These are phyloP conservation scores for Aethionema arabicum DNA, from an alignment of 345 rosid species.

Conservation along the genomic window DNA sequence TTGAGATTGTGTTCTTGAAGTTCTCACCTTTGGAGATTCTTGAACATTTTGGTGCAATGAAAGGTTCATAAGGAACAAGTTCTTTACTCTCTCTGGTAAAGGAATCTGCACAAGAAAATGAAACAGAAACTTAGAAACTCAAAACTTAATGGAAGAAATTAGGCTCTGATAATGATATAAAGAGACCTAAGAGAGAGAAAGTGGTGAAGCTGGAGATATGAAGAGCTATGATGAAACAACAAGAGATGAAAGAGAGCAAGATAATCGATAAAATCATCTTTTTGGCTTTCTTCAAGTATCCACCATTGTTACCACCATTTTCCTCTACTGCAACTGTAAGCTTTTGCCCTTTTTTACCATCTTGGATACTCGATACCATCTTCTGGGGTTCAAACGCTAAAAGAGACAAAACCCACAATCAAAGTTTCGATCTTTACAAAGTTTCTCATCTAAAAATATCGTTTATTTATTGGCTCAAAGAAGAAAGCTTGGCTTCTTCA, in stretches of 20 bases:
- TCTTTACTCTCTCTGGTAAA: constrained; percentile 18
- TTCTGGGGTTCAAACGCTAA: neutral
- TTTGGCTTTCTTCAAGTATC: constrained; percentile 20
- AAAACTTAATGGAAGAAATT: no score
- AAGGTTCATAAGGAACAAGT: constrained; percentile 16
- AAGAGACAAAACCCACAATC: neutral
- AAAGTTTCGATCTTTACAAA: constrained; percentile 19
- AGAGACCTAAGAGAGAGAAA: constrained; percentile 25
- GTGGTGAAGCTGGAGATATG: constrained; percentile 34
- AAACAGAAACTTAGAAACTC: no score
- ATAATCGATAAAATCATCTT: constrained; percentile 3
- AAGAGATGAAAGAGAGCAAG: constrained; percentile 23
- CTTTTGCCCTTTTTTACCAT: constrained; percentile 16
- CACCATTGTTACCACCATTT: neutral
- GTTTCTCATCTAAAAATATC: neutral
- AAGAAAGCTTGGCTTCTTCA: neutral
- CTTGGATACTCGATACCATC: constrained; percentile 17
- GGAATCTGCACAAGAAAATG: constrained; percentile 12
- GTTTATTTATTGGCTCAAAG: neutral
- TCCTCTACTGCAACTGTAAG: constrained; percentile 11
- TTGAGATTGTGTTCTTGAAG: constrained; percentile 3
- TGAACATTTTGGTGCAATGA: constrained; percentile 34
- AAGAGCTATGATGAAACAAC: constrained; percentile 13
- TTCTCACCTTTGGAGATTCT: constrained; percentile 32
- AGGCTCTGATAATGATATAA: no score